Conservation (phyloP, 768 basidiomycete genomes). For the Russula olivacea region DNA sequence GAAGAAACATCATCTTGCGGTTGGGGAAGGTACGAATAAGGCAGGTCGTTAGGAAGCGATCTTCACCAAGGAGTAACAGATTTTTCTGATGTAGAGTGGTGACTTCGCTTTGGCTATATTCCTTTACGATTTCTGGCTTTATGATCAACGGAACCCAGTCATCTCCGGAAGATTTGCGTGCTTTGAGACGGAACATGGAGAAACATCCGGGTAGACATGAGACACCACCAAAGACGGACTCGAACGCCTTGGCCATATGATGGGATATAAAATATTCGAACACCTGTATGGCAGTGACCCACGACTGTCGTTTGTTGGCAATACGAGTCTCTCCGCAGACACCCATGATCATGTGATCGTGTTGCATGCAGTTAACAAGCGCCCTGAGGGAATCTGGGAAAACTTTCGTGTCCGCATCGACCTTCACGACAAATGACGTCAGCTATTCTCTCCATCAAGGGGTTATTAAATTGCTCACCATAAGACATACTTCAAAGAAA, state of each 20-base stretch:
- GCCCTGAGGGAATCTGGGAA: conserved; percentile 84
- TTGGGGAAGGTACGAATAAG: conserved; percentile 96
- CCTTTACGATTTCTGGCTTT: conserved; percentile 94
- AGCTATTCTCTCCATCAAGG: conserved; percentile 2
- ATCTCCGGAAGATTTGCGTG: conserved; percentile 77
- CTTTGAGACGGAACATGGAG: conserved; percentile 98
- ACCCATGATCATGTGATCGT: conserved; percentile 98
- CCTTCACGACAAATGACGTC: conserved; percentile 42
- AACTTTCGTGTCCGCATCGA: conserved; percentile 97
- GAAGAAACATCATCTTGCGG: conserved; percentile 99
- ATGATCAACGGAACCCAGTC: conserved; percentile 98
- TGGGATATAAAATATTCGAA: conserved; percentile 99
- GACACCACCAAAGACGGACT: conserved; percentile 98
- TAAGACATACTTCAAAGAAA: conserved; percentile 94
- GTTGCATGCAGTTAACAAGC: conserved; percentile 97
- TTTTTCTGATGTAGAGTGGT: conserved; percentile 97
- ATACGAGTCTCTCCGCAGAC: conserved; percentile 98
- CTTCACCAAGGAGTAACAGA: conserved; percentile 90
- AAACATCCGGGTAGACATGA: conserved; percentile 99
- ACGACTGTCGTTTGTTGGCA: conserved; percentile 95
- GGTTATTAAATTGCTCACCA: conserved; percentile 55
- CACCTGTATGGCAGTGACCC: conserved; percentile 98
- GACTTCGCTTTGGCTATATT: conserved; percentile 93
- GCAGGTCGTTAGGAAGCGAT: conserved; percentile 97
- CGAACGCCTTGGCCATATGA: conserved; percentile 96